Percentiles rank a stretch among this genome's conserved stretches.
Conservation (phyloP, 2,329 filamentous ascomycete genomes). For the Pyricularia sp. region DNA sequence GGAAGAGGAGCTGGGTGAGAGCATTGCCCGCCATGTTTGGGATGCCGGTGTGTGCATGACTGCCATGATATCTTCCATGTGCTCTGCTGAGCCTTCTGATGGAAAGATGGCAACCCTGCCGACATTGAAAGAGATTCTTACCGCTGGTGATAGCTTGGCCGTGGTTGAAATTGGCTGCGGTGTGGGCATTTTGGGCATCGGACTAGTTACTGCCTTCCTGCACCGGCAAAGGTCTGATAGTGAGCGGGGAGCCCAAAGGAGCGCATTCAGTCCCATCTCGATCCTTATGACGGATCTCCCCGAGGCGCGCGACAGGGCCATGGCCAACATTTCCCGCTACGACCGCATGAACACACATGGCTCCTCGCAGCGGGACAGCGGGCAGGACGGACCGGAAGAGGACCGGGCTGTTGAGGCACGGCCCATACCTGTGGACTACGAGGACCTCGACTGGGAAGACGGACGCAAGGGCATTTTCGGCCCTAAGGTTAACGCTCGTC, state of each 20-base stretch:
- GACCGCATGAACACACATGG: neutral
- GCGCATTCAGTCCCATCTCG: neutral
- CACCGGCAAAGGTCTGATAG: neutral
- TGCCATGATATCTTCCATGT: slow-evolving; percentile 22
- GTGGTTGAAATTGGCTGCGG: slow-evolving; percentile 48
- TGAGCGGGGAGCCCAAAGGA: neutral
- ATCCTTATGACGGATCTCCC: slow-evolving; percentile 40
- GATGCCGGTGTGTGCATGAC: slow-evolving; percentile 43
- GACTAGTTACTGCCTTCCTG: slow-evolving; percentile 24
- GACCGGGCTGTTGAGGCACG: neutral
- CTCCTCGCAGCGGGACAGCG: slow-evolving; percentile 5
- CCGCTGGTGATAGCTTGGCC: slow-evolving; percentile 20
- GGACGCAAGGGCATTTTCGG: slow-evolving; percentile 36
- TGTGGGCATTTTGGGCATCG: slow-evolving; percentile 45
- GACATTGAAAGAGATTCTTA: neutral
- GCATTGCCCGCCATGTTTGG: slow-evolving; percentile 51
- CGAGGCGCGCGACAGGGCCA: slow-evolving; percentile 40
- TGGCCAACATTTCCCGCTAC: slow-evolving; percentile 32
- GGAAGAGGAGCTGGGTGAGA: slow-evolving; percentile 49
- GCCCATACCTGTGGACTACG: slow-evolving; percentile 31
- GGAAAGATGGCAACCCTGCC: slow-evolving; percentile 16
- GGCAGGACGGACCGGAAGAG: slow-evolving; percentile 10
- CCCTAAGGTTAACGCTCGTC: slow-evolving; percentile 21
- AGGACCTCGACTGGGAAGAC: slow-evolving; percentile 49
- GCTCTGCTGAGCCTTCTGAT: slow-evolving; percentile 8